These are phyloP conservation scores for Fusarium siculi DNA, from an alignment of 2,329 filamentous ascomycete genomes.

Conservation along the genomic window DNA sequence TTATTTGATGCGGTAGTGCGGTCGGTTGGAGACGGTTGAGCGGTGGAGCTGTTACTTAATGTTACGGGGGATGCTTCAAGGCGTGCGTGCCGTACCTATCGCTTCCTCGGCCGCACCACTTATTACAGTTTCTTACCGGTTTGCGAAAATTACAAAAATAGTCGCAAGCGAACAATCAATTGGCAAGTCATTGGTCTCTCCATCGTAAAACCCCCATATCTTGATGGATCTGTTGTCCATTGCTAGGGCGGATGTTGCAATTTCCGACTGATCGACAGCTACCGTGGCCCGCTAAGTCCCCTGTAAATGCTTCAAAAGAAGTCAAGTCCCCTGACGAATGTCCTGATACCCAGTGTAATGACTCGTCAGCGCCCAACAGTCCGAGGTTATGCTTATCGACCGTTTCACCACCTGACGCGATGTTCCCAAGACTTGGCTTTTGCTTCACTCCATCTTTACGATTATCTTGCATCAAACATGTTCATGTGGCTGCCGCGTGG, in stretches of 20 bases:
- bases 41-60: conserved; percentile 1
- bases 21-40: conserved; percentile 11
- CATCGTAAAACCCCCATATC: background rate
- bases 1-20: background rate
- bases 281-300: background rate
- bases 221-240: background rate
- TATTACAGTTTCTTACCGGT: background rate
- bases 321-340: background rate
- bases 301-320: background rate
- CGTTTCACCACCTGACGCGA: background rate
- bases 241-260: conserved; percentile 7
- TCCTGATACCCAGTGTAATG: background rate
- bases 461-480: background rate
- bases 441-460: background rate
- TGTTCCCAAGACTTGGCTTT: background rate
- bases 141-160: background rate
- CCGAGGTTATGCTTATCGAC: background rate
- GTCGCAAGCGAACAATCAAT: background rate
- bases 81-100: background rate
- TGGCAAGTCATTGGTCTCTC: background rate
- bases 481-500: background rate
- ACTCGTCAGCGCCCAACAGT: conserved; percentile 5
- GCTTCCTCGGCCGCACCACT: background rate
- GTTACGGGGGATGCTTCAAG: background rate
- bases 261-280: conserved; percentile 22